phyloP scores from a whole-genome alignment of 768 basidiomycete genomes.

The Russula olivacea region DNA sequence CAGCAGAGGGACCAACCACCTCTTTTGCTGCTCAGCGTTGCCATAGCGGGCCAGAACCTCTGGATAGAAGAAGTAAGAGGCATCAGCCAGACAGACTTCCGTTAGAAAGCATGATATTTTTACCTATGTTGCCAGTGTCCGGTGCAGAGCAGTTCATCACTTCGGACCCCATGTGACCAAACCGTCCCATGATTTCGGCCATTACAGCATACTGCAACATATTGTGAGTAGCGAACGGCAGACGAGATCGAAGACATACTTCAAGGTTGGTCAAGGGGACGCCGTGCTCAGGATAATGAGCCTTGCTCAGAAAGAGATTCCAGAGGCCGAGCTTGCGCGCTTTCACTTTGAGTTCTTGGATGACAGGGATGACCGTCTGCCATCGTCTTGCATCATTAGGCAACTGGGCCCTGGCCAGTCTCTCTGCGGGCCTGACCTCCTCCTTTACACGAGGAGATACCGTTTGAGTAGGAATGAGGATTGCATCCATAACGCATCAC shows the following conservation, averaged over 20 bases:
- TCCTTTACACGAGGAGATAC: conserved; percentile 44
- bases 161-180: conserved; percentile 76
- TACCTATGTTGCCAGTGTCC: conserved; percentile 98
- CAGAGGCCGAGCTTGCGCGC: conserved; percentile 88
- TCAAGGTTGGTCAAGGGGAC: conserved; percentile 92
- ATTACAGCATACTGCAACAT: conserved; percentile 81
- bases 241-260: conserved; percentile 38
- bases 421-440: conserved; percentile 77
- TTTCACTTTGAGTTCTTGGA: conserved; percentile 80
- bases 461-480: neutral
- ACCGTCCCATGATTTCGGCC: conserved; percentile 91
- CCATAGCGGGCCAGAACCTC: conserved; percentile 97
- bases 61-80: conserved; percentile 31
- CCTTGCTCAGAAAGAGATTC: conserved; percentile 95
- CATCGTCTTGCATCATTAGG: conserved; percentile 73
- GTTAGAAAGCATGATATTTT: conserved; percentile 25
- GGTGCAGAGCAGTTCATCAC: conserved; percentile 92
- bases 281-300: conserved; percentile 85
- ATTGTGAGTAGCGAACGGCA: neutral
- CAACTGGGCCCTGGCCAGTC: conserved; percentile 74
- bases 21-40: conserved; percentile 82
- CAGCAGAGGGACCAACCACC: conserved; percentile 82
- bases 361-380: conserved; percentile 75
- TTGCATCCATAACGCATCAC: conserved; percentile 12
- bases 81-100: conserved; percentile 3